Percentiles rank a stretch among this genome's conserved stretches.
Evolutionary conservation across 1,284 basidiomycete genomes (phyloP).

Genomic region (Leccinum subfulvum): DNA sequence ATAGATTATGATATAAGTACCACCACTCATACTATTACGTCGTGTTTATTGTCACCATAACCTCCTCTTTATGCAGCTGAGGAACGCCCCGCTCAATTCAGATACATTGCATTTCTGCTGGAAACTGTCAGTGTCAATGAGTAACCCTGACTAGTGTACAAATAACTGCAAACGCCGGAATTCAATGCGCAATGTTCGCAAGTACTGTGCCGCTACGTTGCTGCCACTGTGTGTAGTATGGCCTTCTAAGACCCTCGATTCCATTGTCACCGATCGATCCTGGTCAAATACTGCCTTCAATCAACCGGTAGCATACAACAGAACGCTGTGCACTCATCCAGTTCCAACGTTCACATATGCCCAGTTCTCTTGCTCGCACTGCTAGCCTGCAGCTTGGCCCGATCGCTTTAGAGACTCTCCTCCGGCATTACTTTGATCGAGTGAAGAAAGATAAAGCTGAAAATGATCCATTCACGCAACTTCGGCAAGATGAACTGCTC

Average conservation of each 20-base stretch:
- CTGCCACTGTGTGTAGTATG: not conserved
- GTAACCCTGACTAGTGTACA: not conserved
- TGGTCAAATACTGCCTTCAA: not conserved
- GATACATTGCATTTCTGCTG: not conserved
- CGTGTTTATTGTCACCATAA: conserved; percentile 19
- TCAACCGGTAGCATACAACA: not conserved
- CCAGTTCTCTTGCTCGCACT: conserved; percentile 57
- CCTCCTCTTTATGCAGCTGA: conserved; percentile 16
- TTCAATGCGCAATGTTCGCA: too few species aligned
- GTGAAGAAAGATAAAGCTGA: conserved; percentile 45
- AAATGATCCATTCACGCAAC: conserved; percentile 36
- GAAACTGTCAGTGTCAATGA: too few species aligned
- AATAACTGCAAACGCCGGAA: not conserved
- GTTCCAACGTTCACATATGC: conserved; percentile 20
- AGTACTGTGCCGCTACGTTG: too few species aligned
- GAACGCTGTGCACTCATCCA: not conserved
- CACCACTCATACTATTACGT: conserved; percentile 30
- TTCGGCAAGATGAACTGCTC: conserved; percentile 75
- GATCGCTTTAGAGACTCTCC: conserved; percentile 72
- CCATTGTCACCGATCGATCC: not conserved
- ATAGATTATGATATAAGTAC: conserved; percentile 35
- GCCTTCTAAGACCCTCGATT: not conserved
- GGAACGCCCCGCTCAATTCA: conserved; percentile 29
- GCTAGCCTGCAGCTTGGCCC: conserved; percentile 69
- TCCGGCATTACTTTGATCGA: conserved; percentile 80